Evolutionary conservation across 805 yeast genomes (phyloP).

Genomic region (Saccharomyces eubayanus): DNA sequence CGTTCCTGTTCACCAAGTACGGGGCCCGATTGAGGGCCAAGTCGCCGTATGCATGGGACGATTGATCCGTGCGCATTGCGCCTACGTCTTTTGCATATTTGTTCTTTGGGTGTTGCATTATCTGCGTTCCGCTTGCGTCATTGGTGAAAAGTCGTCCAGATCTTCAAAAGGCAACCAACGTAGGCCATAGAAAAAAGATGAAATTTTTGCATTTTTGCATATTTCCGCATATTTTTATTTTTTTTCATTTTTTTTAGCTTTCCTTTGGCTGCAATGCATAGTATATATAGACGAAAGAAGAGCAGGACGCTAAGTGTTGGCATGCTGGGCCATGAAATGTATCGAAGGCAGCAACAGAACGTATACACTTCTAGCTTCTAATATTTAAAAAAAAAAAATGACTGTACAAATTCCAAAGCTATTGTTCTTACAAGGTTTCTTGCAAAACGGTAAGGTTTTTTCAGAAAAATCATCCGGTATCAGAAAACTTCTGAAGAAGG

Average conservation of each 20-base stretch:
- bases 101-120: not conserved
- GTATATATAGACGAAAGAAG: not conserved
- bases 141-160: not conserved
- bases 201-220: not conserved
- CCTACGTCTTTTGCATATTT: not conserved
- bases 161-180: not conserved
- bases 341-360: not conserved
- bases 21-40: slow-evolving; percentile 39
- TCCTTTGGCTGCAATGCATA: not conserved
- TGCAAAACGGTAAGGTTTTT: slow-evolving; percentile 76
- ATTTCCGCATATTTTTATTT: not conserved
- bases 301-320: not conserved
- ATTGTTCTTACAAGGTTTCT: slow-evolving; percentile 85
- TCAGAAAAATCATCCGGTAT: slow-evolving; percentile 86
- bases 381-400: slow-evolving; percentile 10
- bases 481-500: slow-evolving; percentile 59
- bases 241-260: not conserved
- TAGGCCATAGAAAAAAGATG: not conserved
- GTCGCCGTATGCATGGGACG: slow-evolving; percentile 41
- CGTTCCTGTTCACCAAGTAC: slow-evolving; percentile 43
- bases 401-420: slow-evolving; percentile 36
- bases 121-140: not conserved
- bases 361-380: not conserved
- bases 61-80: slow-evolving; percentile 1
- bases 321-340: not conserved